Evolutionary conservation across 352 stramenopile genomes (phyloP), one percentile per base, ranked within the genome.

Genomic region (Globisporangium nagaii): DNA sequence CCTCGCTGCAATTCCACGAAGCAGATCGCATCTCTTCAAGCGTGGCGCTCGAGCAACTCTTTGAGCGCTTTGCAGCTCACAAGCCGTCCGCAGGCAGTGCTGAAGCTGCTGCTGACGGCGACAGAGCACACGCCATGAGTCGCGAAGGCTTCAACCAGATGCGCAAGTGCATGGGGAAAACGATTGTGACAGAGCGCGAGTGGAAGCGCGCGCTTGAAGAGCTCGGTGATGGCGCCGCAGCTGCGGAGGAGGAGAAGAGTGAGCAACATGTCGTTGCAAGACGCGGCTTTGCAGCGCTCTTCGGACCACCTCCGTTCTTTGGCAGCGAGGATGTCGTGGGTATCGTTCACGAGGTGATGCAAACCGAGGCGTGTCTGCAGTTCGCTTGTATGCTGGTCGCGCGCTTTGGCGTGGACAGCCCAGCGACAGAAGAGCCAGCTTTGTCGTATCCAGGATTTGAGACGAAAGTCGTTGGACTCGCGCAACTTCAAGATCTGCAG

Each of bases 211-310:
- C 72, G n/a, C 43, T 81, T 3, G 65, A 76, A 17, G 68, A 75
- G 48, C 61, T 86, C 1, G 65, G 59, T 0, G 56, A 10, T 32
- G 0, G 42, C 58, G 9, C 43, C 47, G 4, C 49, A 73, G 2
- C 24, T 2, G 19, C 41, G 4, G 56, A 63, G 47, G 61, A 52
- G 6, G 62, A 81, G n/a, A n/a, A n/a, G n/a, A n/a, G n/a, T n/a
- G n/a, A n/a, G n/a, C n/a, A n/a, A n/a, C n/a, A n/a, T n/a, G n/a
- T n/a, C n/a, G n/a, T n/a, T n/a, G n/a, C n/a, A n/a, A n/a, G n/a
- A n/a, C n/a, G n/a, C n/a, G n/a, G n/a, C 39, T 86, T 86, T 61
- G 77, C 81, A 37, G 70, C 65, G 5, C 60, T 86, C 1, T 86
- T 86, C 53, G 75, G 75, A 0, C 70, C 72, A 9, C 60, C 73